Evolutionary conservation across 768 basidiomycete species (phyloP).

Genomic region (Serendipita vermifera): DNA sequence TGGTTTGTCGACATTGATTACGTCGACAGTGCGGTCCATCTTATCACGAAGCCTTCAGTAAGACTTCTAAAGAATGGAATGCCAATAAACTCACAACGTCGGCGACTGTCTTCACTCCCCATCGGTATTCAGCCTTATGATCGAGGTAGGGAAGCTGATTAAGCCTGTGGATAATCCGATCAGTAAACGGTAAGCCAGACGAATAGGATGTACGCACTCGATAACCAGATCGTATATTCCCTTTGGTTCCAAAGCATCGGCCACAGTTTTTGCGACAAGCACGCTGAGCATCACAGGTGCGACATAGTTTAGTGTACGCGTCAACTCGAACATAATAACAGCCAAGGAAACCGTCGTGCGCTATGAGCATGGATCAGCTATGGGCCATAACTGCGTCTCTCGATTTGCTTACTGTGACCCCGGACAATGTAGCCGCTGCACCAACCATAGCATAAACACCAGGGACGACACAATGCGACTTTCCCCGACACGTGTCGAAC

Average conservation of each 20-base stretch:
- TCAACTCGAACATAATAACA: constrained; percentile 93
- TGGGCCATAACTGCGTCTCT: constrained; percentile 12
- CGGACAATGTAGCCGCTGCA: constrained; percentile 84
- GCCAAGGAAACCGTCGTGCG: constrained; percentile 86
- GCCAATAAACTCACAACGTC: constrained; percentile 51
- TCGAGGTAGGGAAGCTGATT: constrained; percentile 88
- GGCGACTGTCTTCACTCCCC: constrained; percentile 60
- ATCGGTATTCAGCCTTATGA: constrained; percentile 76
- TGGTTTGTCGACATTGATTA: constrained; percentile 53
- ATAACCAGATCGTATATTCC: constrained; percentile 97
- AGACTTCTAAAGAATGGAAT: constrained; percentile 10
- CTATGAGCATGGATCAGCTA: constrained; percentile 24
- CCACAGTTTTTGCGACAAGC: constrained; percentile 80
- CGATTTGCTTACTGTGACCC: constrained; percentile 62
- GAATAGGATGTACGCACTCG: constrained; percentile 33
- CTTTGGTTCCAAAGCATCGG: constrained; percentile 78
- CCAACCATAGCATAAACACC: constrained; percentile 95
- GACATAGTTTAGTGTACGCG: constrained; percentile 83
- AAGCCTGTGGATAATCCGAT: constrained; percentile 30
- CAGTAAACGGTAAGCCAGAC: background rate
- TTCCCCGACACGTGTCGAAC: constrained; percentile 54
- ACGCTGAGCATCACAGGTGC: constrained; percentile 81
- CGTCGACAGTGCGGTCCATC: constrained; percentile 53
- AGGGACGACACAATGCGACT: constrained; percentile 67
- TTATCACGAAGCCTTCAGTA: constrained; percentile 22